Evolutionary conservation across 768 basidiomycete genomes (phyloP), one percentile per base, ranked within the genome.

Genomic region (Nevesoporus exiguus): DNA sequence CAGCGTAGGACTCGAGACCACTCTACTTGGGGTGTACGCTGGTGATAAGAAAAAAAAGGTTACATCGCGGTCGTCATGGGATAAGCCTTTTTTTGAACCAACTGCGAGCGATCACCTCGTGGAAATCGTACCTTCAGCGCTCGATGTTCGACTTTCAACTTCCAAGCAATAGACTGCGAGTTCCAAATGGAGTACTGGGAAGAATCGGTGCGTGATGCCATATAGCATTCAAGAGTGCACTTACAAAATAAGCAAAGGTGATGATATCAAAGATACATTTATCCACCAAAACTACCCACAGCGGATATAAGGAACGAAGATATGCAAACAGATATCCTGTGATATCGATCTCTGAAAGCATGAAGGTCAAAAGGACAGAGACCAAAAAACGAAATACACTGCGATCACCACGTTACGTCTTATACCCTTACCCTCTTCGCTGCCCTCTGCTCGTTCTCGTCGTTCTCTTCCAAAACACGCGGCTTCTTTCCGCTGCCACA

Each of bases 381-480:
- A 37, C n/a, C 27, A 33, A 5, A 9, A 43, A 10, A 9, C 24
- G 19, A 40, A 47, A n/a, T 40, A 19, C 4, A 29, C 21, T 1
- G 17, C 34, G 34, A 47, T 19, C n/a, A 22, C 34, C 17, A n/a
- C 2, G 19, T 22, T 22, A n/a, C n/a, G n/a, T n/a, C 47, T 60
- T 36, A 66, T 22, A 55, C 17, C 27, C 41, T 56, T 31, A 31
- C 49, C 51, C 52, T 62, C 60, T 64, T 69, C n/a, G 36, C 10
- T 27, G 33, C 42, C 9, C 60, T 59, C 25, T 44, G 37, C 25
- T 46, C 74, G 93, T 94, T 49, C 77, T 77, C 22, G 83, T 83
- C n/a, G 83, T 84, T 85, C 93, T 87, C 47, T 84, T 88, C 73
- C 90, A 85, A 60, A 84, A 88, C 41, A 80, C 76, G 61, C 77